Conservation (phyloP, 169 alveolate genomes). For the Eimeria maxima region DNA sequence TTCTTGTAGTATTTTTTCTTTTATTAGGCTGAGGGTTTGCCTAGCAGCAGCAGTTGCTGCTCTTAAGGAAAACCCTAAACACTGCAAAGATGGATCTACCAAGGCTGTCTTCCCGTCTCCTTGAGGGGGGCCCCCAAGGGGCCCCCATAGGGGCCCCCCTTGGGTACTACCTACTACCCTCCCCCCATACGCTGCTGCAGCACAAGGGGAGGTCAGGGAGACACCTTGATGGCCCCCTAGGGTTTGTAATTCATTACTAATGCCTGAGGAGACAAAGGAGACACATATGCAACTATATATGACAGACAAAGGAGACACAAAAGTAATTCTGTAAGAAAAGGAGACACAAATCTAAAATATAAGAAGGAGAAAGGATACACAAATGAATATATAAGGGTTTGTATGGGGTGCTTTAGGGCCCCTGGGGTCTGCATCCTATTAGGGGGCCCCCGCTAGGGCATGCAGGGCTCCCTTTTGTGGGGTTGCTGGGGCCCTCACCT, state of each 20-base stretch:
- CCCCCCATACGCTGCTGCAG: background rate
- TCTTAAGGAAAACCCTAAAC: slow-evolving; percentile 29
- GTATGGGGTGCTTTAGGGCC: background rate
- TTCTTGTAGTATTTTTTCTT: background rate
- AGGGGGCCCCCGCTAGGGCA: background rate
- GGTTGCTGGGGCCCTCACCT: slow-evolving; percentile 27
- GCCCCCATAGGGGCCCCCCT: slow-evolving; percentile 14
- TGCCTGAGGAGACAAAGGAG: background rate
- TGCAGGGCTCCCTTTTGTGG: too few species aligned
- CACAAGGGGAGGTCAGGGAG: too few species aligned
- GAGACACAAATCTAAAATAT: too few species aligned
- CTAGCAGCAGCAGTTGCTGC: background rate
- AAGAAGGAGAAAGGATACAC: too few species aligned
- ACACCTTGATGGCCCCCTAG: background rate
- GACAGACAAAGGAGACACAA: background rate
- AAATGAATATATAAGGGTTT: too few species aligned
- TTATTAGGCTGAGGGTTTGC: background rate
- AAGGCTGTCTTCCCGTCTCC: background rate
- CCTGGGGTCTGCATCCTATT: background rate
- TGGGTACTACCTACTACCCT: background rate
- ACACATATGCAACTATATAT: too few species aligned
- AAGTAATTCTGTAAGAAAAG: too few species aligned
- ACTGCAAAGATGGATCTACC: slow-evolving; percentile 31
- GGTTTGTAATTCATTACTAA: background rate
- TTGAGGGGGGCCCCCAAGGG: background rate